Percentiles rank a stretch among this genome's conserved stretches.
phyloP scores from a whole-genome alignment of 345 rosid genomes.

The Geranium rotundifolium region DNA sequence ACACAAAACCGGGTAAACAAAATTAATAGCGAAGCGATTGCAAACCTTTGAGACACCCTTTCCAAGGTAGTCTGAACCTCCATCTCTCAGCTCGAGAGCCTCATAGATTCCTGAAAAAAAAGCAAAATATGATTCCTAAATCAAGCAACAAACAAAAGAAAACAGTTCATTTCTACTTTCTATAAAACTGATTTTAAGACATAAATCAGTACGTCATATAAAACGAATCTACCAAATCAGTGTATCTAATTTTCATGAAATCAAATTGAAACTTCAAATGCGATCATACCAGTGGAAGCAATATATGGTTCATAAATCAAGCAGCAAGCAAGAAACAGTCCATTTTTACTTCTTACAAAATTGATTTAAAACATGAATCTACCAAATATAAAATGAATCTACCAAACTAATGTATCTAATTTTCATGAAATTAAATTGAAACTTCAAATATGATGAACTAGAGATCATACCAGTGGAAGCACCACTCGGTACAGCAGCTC shows the following conservation, averaged over 20 bases:
- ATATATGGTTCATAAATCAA: background rate
- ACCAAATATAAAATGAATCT: too few species aligned
- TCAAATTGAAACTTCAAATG: too few species aligned
- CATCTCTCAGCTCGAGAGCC: conserved; percentile 93
- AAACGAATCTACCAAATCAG: too few species aligned
- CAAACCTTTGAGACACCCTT: conserved; percentile 86
- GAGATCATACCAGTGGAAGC: conserved; percentile 76
- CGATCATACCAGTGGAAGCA: conserved; percentile 77
- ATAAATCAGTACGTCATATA: too few species aligned
- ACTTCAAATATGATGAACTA: too few species aligned
- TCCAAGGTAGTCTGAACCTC: conserved; percentile 92
- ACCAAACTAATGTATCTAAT: too few species aligned
- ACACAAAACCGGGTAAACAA: background rate
- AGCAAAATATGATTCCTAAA: background rate
- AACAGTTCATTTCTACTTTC: too few species aligned
- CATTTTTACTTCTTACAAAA: too few species aligned
- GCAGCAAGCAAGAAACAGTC: background rate
- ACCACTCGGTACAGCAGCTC: conserved; percentile 96
- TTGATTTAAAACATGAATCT: too few species aligned
- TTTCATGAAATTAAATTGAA: background rate
- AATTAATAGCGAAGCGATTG: background rate
- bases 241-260: too few species aligned
- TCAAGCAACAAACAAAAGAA: background rate
- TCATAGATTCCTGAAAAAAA: conserved; percentile 59
- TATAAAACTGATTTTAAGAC: too few species aligned